A percentile compares a stretch with the other conserved stretches of the same genome.
Evolutionary conservation across 2,329 filamentous ascomycete species (phyloP).

Genomic region (Apiospora pterosperma): DNA sequence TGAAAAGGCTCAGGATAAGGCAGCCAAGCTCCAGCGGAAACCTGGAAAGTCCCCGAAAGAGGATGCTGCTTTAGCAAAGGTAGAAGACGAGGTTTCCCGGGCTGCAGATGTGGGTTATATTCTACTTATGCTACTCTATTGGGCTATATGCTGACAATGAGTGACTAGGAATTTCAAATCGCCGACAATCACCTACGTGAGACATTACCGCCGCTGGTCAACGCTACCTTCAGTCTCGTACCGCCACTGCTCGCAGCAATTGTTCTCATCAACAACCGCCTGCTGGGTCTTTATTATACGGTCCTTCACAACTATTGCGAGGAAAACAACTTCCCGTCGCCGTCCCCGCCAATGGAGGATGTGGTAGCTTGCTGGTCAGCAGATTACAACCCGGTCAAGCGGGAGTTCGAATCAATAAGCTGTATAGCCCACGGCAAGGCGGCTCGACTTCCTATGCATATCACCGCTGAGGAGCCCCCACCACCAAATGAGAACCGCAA

Average conservation of each 20-base stretch:
- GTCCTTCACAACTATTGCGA: slow-evolving; percentile 70
- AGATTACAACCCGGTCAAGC: slow-evolving; percentile 60
- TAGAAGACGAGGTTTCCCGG: slow-evolving; percentile 65
- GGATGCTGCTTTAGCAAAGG: slow-evolving; percentile 65
- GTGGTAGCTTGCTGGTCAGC: slow-evolving; percentile 65
- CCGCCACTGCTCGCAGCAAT: slow-evolving; percentile 68
- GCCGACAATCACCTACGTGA: slow-evolving; percentile 72
- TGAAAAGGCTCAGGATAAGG: slow-evolving; percentile 71
- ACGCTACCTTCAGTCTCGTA: slow-evolving; percentile 69
- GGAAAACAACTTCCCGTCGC: slow-evolving; percentile 65
- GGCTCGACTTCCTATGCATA: slow-evolving; percentile 45
- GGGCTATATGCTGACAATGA: not conserved
- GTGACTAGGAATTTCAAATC: slow-evolving; percentile 62
- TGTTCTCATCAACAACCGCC: slow-evolving; percentile 72
- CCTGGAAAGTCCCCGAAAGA: slow-evolving; percentile 68
- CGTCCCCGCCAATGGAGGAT: slow-evolving; percentile 68
- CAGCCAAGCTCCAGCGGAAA: slow-evolving; percentile 68
- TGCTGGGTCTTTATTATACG: slow-evolving; percentile 78
- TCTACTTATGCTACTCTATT: not conserved
- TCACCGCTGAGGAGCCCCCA: slow-evolving; percentile 27
- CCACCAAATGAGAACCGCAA: slow-evolving; percentile 18
- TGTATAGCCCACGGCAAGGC: slow-evolving; percentile 66
- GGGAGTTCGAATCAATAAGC: slow-evolving; percentile 62
- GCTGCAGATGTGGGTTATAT: slow-evolving; percentile 55
- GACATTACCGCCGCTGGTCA: slow-evolving; percentile 68